Evolutionary conservation across 306 rosid species (phyloP), one percentile per base, ranked within the genome.

Genomic region (Echinosophora koreensis): DNA sequence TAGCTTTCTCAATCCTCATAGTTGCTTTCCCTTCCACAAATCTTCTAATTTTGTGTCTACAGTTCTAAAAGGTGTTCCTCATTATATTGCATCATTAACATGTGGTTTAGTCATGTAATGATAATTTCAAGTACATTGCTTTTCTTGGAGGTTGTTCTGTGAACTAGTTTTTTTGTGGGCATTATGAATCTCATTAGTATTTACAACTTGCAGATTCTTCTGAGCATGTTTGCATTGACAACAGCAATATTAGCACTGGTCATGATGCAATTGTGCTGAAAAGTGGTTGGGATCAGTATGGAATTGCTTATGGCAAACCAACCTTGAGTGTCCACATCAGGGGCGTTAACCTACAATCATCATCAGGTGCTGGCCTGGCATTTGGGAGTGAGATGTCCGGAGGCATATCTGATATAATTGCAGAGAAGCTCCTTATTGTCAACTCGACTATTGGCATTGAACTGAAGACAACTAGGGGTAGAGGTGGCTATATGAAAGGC

Each of bases 201-300:
- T 68, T 56, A 34, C 35, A 15, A 35, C 49, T 56, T 81, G 77
- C 88, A 89, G 91, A 91, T 87, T 91, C 96, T 66, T 89, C 91
- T 0, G 76, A 76, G 28, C 11, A 75, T 13, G 81, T 90, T 51
- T 90, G 93, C 91, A 87, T 90, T 30, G 88, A 80, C 17, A 83
- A 87, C 79, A 74, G 93, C 85, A 83, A 80, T 74, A 85, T 90
- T 41, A 88, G 81, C 81, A 83, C 69, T 55, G 88, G 93, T 8
- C 77, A 85, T 54, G 93, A 90, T 82, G 90, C 87, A 18, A 84
- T 90, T 54, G 89, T 60, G 10, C 84, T 90, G 11, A 88, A 90
- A 84, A 90, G 96, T 74, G 93, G 96, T 17, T 88, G 93, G 96
- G 96, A 90, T 78, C 84, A 85, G 76, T 90, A 88, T 61, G 96